phyloP scores from a whole-genome alignment of 2,329 filamentous ascomycete species.

The Ophiostoma perfectum region DNA sequence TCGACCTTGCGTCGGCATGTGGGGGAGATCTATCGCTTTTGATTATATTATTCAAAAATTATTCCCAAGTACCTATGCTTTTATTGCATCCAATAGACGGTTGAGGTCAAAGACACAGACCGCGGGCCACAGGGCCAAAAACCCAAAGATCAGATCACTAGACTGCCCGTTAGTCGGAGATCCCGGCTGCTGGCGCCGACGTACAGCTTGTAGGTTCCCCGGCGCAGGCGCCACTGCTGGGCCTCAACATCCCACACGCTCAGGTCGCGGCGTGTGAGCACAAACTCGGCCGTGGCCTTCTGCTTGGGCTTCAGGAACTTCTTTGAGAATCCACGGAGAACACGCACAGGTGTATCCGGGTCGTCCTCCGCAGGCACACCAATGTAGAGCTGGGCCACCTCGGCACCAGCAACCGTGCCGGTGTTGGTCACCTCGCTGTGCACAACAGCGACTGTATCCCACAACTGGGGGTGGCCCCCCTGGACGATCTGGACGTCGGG shows the following conservation, averaged over 20 bases:
- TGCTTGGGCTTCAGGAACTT: conserved; percentile 42
- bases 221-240: conserved; percentile 56
- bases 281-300: conserved; percentile 43
- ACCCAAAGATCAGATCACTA: not conserved
- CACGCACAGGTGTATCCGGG: conserved; percentile 32
- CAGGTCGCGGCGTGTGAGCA: conserved; percentile 57
- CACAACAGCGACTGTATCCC: conserved; percentile 39
- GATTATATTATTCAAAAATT: not conserved
- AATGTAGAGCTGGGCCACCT: conserved; percentile 30
- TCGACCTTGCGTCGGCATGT: conserved; percentile 1
- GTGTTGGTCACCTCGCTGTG: conserved; percentile 39
- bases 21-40: not conserved
- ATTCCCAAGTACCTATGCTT: not conserved
- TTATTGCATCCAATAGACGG: no score
- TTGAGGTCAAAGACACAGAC: no score
- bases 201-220: conserved; percentile 35
- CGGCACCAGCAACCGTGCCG: conserved; percentile 31
- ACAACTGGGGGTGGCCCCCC: conserved; percentile 32
- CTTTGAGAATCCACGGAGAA: conserved; percentile 63
- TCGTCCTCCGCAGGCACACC: conserved; percentile 24
- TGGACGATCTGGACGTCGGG: conserved; percentile 20
- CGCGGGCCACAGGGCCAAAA: not conserved
- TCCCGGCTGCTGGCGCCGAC: conserved; percentile 42
- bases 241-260: conserved; percentile 59
- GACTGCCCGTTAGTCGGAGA: conserved; percentile 32